Evolutionary conservation across 2,329 filamentous ascomycete genomes (phyloP), one percentile per base, ranked within the genome.

Genomic region (Ophiocordyceps camponoti-leonardi): DNA sequence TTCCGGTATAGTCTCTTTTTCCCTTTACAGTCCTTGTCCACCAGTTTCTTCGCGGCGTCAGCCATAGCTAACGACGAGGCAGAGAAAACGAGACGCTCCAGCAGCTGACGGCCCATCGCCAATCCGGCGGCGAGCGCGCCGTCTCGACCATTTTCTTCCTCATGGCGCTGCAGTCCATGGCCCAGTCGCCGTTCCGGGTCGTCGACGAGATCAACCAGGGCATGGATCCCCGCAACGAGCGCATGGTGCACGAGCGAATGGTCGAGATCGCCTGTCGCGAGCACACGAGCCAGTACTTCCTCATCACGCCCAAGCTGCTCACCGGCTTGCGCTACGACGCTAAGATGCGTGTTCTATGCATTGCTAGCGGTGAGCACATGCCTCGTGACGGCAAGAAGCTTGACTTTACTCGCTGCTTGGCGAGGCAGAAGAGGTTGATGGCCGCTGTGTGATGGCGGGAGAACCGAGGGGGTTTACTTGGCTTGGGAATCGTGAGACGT

Each of bases 131-230:
- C 51, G 92, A 98, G 67, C 83, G 92, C 48, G 86, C 92, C 22
- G 90, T 98, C 20, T 94, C 86, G 20, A 98, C 92, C 14, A 94
- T 96, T 58, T 98, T 96, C 72, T 98, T 93, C 66, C 85, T 98
- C 47, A 96, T 98, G 88, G 86, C 92, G 6, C 75, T 98, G 23
- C 92, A 98, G 62, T 85, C 85, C 44, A 80, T 98, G 56, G 90
- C 92, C 16, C 83, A 87, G 56, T 87, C 88, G 4, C 92, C 92
- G 1, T 98, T 98, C 75, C 86, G 92, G 45, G 90, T 98, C 44
- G 92, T 98, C 48, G 92, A 98, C 64, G 92, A 98, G 67, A 98
- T 98, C 71, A 98, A 98, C 59, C 92, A 98, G 66, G 92, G 92
- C 52, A 98, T 98, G 92, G 92, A 98, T 61, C 92, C 90, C 41